Evolutionary conservation across 805 yeast genomes (phyloP), one percentile per base, ranked within the genome.

Genomic region (Grigorovia transvaalensis): DNA sequence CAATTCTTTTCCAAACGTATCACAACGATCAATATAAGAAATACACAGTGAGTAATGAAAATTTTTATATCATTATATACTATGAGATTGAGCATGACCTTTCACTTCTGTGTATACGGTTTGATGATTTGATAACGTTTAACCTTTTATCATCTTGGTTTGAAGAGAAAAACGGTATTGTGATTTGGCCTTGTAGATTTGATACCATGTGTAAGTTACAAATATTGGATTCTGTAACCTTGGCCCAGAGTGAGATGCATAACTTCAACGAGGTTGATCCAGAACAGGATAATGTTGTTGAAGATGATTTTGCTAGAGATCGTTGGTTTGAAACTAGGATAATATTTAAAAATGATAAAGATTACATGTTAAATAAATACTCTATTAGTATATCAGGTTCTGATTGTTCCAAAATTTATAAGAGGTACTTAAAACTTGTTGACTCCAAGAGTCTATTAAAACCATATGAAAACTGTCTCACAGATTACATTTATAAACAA

Each of bases 311-410:
- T 42, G 29, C 43, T 41, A 18, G 6, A 11, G 50, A 46, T 23
- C 47, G 54, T 15, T 53, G 61, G 48, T 68, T 65, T 23, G 63
- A 67, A 52, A 57, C 68, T 8, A 65, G 61, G 43, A 48, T 69
- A 7, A 43, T 53, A 9, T 66, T 63, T 49, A n/a, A 42, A 48
- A 35, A 35, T 12, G 45, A 45, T 40, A 45, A 46, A 11, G 29
- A 27, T 23, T 44, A 23, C 5, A 41, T 33, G 41, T 35, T 54
- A 40, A 41, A 42, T 23, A 50, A 50, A 23, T 48, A 44, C 44
- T 50, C 52, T 11, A 50, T 71, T 15, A 71, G 65, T 11, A 46
- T 70, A 12, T 53, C 54, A 3, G 60, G 60, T 45, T 53, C 44
- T 12, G 67, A 66, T 49, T 55, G 68, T 9, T 47, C 54, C 6